phyloP scores from a whole-genome alignment of 208 protist genomes.

The Cochliopodium minus region DNA sequence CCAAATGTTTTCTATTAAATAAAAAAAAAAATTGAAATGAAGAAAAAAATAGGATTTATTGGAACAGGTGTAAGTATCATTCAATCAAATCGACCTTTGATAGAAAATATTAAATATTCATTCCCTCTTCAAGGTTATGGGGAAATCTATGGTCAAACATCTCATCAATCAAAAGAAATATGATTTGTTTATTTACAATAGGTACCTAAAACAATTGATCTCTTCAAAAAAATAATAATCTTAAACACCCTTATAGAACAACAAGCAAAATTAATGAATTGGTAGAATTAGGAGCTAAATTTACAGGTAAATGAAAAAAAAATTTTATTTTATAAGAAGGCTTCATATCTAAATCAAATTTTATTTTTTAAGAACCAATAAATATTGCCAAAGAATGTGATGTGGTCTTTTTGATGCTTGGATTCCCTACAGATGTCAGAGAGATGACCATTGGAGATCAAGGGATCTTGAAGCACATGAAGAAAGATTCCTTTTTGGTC shows the following conservation, averaged over 20 bases:
- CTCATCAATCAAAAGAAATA: constrained; percentile 42
- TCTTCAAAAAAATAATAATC: not conserved
- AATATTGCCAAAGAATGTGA: constrained; percentile 54
- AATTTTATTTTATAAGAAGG: no score
- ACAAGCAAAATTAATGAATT: constrained; percentile 17
- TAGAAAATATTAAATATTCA: not conserved
- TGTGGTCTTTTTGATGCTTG: constrained; percentile 71
- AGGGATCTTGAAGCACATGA: constrained; percentile 53
- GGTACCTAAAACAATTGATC: not conserved
- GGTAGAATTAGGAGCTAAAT: constrained; percentile 45
- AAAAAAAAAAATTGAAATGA: no score
- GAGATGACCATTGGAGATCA: constrained; percentile 53
- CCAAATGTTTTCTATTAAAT: no score
- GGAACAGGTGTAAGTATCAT: constrained; percentile 57
- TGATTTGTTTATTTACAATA: constrained; percentile 6
- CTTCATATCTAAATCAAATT: no score
- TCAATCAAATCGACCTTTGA: not conserved
- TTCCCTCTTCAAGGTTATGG: no score
- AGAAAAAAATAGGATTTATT: constrained; percentile 76
- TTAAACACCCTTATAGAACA: not conserved
- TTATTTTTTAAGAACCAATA: no score
- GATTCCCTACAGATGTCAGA: constrained; percentile 61
- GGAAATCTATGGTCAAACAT: constrained; percentile 62
- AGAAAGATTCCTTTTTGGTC: constrained; percentile 48
- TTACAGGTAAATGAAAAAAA: constrained; percentile 33